phyloP scores from a whole-genome alignment of 805 yeast genomes.

The Candida morakotiae region DNA sequence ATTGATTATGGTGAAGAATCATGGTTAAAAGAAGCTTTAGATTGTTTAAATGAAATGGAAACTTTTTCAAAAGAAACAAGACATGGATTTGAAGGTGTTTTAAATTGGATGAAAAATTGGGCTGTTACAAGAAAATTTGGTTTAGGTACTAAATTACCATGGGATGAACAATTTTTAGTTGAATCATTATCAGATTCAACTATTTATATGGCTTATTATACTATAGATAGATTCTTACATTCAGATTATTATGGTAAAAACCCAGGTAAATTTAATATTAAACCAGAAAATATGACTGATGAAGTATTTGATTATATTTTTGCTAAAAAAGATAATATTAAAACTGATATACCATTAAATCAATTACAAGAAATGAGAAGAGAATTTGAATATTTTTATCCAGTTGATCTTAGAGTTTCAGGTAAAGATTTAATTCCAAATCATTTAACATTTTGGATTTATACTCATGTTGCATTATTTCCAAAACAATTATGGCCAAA shows the following conservation, averaged over 20 bases:
- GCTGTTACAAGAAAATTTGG: slow-evolving; percentile 97
- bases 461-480: slow-evolving; percentile 89
- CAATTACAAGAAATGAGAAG: slow-evolving; percentile 74
- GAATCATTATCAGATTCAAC: slow-evolving; percentile 97
- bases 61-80: slow-evolving; percentile 79
- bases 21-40: slow-evolving; percentile 82
- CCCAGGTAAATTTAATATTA: slow-evolving; percentile 68
- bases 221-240: slow-evolving; percentile 83
- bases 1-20: slow-evolving; percentile 92
- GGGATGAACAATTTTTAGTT: slow-evolving; percentile 92
- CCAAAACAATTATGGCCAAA: slow-evolving; percentile 89
- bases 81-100: slow-evolving; percentile 88
- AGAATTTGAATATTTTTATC: slow-evolving; percentile 96
- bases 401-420: slow-evolving; percentile 85
- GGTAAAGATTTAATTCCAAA: slow-evolving; percentile 98
- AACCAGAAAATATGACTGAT: slow-evolving; percentile 83
- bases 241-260: slow-evolving; percentile 78
- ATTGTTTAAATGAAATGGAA: slow-evolving; percentile 72
- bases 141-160: slow-evolving; percentile 89
- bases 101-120: slow-evolving; percentile 98
- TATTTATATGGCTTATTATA: slow-evolving; percentile 90
- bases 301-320: slow-evolving; percentile 92
- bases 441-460: slow-evolving; percentile 93
- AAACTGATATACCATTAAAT: slow-evolving; percentile 57
- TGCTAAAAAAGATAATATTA: slow-evolving; percentile 58